Evolutionary conservation across 2,329 filamentous ascomycete species (phyloP).

Genomic region (Sphaerulina vaccinii): DNA sequence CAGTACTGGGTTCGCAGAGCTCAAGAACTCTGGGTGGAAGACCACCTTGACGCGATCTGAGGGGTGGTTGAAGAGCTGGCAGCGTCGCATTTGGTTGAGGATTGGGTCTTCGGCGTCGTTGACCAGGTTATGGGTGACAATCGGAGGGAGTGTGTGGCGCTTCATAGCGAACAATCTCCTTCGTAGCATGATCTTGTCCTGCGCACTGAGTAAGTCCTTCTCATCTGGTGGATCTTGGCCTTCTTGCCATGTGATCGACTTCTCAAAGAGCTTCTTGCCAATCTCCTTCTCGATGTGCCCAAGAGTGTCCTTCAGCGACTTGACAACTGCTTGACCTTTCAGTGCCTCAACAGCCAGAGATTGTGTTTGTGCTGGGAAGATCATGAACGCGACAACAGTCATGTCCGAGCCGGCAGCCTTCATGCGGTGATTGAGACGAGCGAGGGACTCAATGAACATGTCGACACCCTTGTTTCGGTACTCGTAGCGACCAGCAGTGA

Average conservation of each 20-base stretch:
- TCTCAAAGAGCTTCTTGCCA: constrained; percentile 89
- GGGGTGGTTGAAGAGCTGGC: constrained; percentile 95
- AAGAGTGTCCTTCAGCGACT: constrained; percentile 88
- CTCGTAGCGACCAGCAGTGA: constrained; percentile 95
- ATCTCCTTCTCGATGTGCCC: constrained; percentile 91
- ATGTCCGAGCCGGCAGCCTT: constrained; percentile 83
- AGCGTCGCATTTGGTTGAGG: constrained; percentile 90
- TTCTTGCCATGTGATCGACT: constrained; percentile 92
- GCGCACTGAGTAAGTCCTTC: constrained; percentile 88
- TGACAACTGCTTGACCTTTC: constrained; percentile 96
- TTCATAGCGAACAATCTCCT: constrained; percentile 96
- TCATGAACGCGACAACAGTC: constrained; percentile 95
- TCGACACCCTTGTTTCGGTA: constrained; percentile 98
- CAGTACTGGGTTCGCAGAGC: constrained; percentile 90
- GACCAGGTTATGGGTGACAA: constrained; percentile 98
- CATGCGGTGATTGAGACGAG: constrained; percentile 88
- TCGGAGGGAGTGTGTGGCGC: constrained; percentile 81
- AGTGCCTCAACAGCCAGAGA: constrained; percentile 93
- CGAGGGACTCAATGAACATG: constrained; percentile 98
- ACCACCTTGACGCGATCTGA: constrained; percentile 94
- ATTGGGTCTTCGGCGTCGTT: constrained; percentile 93
- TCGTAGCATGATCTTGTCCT: constrained; percentile 89
- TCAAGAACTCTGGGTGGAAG: constrained; percentile 97
- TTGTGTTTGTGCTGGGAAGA: constrained; percentile 96
- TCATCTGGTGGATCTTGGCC: constrained; percentile 91